Conservation (phyloP, 495 filamentous ascomycete species). For the Penicillium coprophilum region DNA sequence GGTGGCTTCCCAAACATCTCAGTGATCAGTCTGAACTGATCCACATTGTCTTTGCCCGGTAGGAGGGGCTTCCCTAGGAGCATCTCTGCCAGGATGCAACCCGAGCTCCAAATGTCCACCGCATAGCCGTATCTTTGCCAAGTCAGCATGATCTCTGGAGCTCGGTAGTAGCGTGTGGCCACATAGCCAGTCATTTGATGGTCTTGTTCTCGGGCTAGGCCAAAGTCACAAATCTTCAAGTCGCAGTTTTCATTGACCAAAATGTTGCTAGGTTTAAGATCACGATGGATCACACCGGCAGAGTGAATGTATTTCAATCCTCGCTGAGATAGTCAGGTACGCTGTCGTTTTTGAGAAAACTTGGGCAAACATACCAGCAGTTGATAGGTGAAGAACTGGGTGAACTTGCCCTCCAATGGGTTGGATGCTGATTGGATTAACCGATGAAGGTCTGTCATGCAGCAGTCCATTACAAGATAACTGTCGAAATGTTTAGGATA, state of each 20-base stretch:
- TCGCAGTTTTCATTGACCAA: constrained; percentile 95
- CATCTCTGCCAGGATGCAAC: constrained; percentile 96
- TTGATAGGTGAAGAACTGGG: constrained; percentile 94
- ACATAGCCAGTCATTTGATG: constrained; percentile 90
- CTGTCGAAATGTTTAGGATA: constrained; percentile 38
- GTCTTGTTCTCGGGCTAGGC: constrained; percentile 86
- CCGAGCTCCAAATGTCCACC: constrained; percentile 94
- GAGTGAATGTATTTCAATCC: constrained; percentile 95
- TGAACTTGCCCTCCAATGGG: constrained; percentile 89
- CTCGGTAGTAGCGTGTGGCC: constrained; percentile 89
- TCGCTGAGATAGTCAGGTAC: constrained; percentile 50
- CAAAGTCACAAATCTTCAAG: constrained; percentile 94
- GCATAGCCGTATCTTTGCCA: constrained; percentile 97
- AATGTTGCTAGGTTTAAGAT: constrained; percentile 91
- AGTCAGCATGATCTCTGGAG: constrained; percentile 94
- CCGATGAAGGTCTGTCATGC: constrained; percentile 85
- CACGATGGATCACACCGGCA: constrained; percentile 86
- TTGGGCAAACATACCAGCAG: constrained; percentile 62
- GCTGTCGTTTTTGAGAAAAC: constrained; percentile 13
- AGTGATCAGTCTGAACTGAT: constrained; percentile 93
- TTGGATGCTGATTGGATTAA: constrained; percentile 68
- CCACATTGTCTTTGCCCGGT: constrained; percentile 91
- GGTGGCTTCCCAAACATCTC: constrained; percentile 87
- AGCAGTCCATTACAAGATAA: constrained; percentile 89
- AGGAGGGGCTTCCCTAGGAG: constrained; percentile 88